phyloP scores from a whole-genome alignment of 1,139 yeast species.

The Yamadazyma dushanensis region DNA sequence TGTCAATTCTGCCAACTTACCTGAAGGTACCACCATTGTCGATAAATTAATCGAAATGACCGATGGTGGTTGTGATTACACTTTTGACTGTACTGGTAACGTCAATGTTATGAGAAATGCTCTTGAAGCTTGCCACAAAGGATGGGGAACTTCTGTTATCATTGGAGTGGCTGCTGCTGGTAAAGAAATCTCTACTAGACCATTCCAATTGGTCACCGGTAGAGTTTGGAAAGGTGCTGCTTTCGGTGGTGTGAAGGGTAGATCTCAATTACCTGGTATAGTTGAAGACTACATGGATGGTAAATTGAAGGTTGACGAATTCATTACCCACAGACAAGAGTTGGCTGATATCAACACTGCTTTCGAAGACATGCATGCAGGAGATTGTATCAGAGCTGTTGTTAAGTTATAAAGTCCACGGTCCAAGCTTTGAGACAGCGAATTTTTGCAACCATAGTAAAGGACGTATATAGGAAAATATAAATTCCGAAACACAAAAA shows the following conservation, averaged over 20 bases:
- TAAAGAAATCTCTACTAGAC: constrained; percentile 92
- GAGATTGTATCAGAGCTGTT: constrained; percentile 93
- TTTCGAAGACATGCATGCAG: constrained; percentile 92
- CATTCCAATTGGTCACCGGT: constrained; percentile 98
- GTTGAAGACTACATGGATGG: constrained; percentile 86
- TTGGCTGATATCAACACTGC: constrained; percentile 81
- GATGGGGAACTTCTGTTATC: constrained; percentile 95
- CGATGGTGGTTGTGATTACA: constrained; percentile 94
- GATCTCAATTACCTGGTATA: constrained; percentile 89
- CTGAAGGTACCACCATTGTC: constrained; percentile 75
- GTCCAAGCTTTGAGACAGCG: constrained; percentile 4
- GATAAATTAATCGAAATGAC: constrained; percentile 84
- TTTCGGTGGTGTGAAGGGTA: constrained; percentile 97
- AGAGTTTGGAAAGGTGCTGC: constrained; percentile 99
- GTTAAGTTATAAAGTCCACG: constrained; percentile 41
- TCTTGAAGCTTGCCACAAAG: constrained; percentile 95
- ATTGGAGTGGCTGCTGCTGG: constrained; percentile 99
- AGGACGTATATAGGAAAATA: too few relatives aligned
- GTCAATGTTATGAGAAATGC: constrained; percentile 94
- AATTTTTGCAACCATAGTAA: neutral
- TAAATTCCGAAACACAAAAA: too few relatives aligned
- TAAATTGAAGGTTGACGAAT: constrained; percentile 87
- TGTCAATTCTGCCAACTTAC: constrained; percentile 75
- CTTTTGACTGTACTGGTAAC: constrained; percentile 98
- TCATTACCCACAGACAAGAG: constrained; percentile 85